Conservation (phyloP, 139 green algal genomes). For the Chlorella ohadii region DNA sequence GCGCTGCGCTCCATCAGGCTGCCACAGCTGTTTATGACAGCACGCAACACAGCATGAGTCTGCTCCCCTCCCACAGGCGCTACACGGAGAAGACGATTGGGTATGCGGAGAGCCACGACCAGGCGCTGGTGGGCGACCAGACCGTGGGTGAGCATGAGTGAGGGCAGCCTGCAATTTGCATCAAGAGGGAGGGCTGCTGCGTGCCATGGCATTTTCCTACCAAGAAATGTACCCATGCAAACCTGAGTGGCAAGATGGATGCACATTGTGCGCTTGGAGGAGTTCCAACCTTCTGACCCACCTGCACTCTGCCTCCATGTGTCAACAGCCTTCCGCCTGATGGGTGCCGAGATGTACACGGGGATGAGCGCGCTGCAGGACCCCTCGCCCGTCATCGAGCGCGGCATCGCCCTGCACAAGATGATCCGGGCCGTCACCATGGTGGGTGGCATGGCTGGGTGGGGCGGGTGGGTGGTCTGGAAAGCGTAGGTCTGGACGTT, state of each 20-base stretch:
- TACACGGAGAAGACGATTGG: conserved; percentile 85
- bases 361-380: conserved; percentile 75
- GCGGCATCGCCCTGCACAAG: conserved; percentile 91
- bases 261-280: no score
- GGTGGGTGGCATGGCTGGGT: conserved; percentile 24
- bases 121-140: conserved; percentile 85
- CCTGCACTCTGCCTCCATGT: neutral
- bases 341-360: conserved; percentile 84
- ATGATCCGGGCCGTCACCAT: conserved; percentile 65
- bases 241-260: no score
- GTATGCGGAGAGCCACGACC: conserved; percentile 91
- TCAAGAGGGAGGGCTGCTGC: no score
- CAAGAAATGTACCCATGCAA: no score
- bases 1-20: no score
- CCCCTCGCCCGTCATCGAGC: conserved; percentile 50
- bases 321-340: conserved; percentile 61
- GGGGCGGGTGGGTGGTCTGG: no score
- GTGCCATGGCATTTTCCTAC: no score
- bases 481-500: no score
- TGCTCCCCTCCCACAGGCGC: conserved; percentile 44
- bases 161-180: no score
- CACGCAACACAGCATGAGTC: no score
- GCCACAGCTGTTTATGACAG: no score
- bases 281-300: no score
- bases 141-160: conserved; percentile 44